phyloP scores from a whole-genome alignment of 2,329 filamentous ascomycete species.

The Paecilomyces niveus region DNA sequence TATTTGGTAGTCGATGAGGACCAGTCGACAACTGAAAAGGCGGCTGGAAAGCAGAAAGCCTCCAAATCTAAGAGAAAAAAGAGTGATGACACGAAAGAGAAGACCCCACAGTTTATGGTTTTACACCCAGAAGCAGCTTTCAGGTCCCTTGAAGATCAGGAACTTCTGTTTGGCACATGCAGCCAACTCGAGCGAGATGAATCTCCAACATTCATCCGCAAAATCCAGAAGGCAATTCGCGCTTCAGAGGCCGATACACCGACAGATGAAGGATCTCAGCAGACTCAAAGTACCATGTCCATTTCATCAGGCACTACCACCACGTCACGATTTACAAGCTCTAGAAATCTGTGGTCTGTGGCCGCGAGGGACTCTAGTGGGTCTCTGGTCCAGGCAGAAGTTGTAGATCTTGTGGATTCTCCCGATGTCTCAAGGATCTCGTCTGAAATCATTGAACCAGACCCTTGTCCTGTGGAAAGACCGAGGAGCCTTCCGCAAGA shows the following conservation, averaged over 20 bases:
- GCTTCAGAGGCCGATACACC: slow-evolving; percentile 20
- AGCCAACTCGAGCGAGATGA: slow-evolving; percentile 72
- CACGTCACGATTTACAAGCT: slow-evolving; percentile 19
- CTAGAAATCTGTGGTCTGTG: slow-evolving; percentile 59
- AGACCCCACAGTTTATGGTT: slow-evolving; percentile 48
- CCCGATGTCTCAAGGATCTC: slow-evolving; percentile 6
- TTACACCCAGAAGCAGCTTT: slow-evolving; percentile 64
- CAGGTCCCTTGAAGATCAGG: slow-evolving; percentile 59
- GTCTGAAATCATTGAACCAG: slow-evolving; percentile 4
- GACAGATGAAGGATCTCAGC: slow-evolving; percentile 1
- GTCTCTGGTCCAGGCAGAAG: slow-evolving; percentile 55
- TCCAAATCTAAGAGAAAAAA: slow-evolving; percentile 11
- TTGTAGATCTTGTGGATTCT: slow-evolving; percentile 52
- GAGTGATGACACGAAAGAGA: slow-evolving; percentile 17
- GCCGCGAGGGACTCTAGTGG: slow-evolving; percentile 61
- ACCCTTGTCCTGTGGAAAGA: not conserved
- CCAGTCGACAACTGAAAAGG: not conserved
- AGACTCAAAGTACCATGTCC: not conserved
- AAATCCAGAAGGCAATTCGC: slow-evolving; percentile 22
- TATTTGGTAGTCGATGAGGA: slow-evolving; percentile 37
- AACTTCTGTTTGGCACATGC: slow-evolving; percentile 78
- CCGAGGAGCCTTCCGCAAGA: not conserved
- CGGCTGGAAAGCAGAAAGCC: slow-evolving; percentile 9
- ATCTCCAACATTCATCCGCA: slow-evolving; percentile 51
- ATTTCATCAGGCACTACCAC: slow-evolving; percentile 6